A percentile compares a stretch with the other conserved stretches of the same genome.
Conservation (phyloP, 1,284 basidiomycete genomes). For the Ustilago nuda region DNA sequence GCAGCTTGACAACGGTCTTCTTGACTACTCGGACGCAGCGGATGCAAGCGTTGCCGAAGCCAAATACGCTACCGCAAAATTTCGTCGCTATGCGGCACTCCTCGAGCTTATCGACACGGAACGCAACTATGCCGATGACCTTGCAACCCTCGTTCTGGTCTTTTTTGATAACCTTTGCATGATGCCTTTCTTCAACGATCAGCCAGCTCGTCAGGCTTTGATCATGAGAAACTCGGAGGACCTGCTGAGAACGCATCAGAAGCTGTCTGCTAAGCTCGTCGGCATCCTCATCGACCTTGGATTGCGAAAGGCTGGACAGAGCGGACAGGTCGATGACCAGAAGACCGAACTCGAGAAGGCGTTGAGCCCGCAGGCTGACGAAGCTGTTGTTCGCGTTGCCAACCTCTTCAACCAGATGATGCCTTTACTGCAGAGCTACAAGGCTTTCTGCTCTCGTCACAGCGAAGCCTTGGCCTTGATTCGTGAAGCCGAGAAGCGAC, state of each 20-base stretch:
- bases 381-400: constrained; percentile 50
- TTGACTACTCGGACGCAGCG: constrained; percentile 14
- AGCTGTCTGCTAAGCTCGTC: constrained; percentile 54
- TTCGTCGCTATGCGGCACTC: constrained; percentile 59
- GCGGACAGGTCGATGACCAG: constrained; percentile 23
- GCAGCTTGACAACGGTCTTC: constrained; percentile 23
- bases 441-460: constrained; percentile 66
- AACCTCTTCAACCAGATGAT: constrained; percentile 53
- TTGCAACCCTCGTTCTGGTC: constrained; percentile 61
- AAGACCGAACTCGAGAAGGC: constrained; percentile 44
- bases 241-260: constrained; percentile 57
- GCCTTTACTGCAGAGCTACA: constrained; percentile 53
- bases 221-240: constrained; percentile 64
- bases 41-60: constrained; percentile 23
- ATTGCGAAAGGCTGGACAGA: constrained; percentile 33
- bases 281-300: constrained; percentile 51
- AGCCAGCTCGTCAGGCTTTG: constrained; percentile 48
- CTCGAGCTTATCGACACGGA: constrained; percentile 67
- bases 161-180: constrained; percentile 62
- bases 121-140: constrained; percentile 65
- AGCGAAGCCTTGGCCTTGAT: constrained; percentile 65
- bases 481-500: constrained; percentile 62
- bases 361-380: constrained; percentile 50
- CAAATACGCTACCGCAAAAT: constrained; percentile 31
- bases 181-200: constrained; percentile 65